These are phyloP conservation scores for Dipodascus geniculatus DNA, from an alignment of 805 yeast species.

Conservation along the genomic window DNA sequence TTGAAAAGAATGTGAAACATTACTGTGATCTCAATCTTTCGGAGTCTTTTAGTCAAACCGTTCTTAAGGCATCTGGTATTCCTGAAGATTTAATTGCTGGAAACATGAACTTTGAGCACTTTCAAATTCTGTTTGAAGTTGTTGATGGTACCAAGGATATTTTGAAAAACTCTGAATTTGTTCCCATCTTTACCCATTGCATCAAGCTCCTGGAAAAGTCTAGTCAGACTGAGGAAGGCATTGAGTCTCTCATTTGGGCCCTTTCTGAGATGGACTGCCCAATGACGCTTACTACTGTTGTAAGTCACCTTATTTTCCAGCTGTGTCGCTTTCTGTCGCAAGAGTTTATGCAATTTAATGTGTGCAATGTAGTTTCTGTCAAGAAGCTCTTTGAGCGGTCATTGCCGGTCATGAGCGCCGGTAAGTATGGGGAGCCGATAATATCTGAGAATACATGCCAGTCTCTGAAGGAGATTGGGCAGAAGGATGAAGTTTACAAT, in stretches of 20 bases:
- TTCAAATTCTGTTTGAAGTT: background rate
- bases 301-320: background rate
- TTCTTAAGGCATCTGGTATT: constrained; percentile 1
- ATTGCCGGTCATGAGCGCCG: background rate
- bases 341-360: background rate
- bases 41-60: background rate
- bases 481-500: background rate
- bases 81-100: background rate
- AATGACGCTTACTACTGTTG: background rate
- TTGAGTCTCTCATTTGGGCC: background rate
- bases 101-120: background rate
- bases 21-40: background rate
- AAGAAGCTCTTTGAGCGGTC: background rate
- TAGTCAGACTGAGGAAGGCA: background rate
- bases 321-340: background rate
- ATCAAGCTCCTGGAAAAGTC: background rate
- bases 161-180: background rate
- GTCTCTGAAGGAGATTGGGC: background rate
- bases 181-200: background rate
- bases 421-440: background rate
- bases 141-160: background rate
- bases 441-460: background rate
- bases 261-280: background rate
- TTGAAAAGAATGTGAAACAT: background rate
- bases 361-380: background rate